Base-by-base conservation (phyloP, 2,329 filamentous ascomycete species). In the Didymella arachidicola region DNA sequence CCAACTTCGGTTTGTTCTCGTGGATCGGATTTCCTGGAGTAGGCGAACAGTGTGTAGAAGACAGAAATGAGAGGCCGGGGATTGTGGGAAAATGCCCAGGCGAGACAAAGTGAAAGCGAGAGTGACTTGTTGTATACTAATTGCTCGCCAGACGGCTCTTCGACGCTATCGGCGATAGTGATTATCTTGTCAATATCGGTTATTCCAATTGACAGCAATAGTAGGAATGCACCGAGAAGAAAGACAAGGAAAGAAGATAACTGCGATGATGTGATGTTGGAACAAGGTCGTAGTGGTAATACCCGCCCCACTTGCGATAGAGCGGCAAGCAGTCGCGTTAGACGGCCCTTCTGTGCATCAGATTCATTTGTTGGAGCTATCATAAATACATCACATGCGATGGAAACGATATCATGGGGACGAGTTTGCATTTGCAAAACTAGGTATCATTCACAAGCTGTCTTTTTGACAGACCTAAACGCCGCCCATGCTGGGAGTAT, bases 361-460 rank as follows among this genome's bases (percentile, higher is more conserved):
- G 22, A 22, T 22, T 22, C 22, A 22, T 22, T 2, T 22, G 22
- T 22, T 22, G 2, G 22, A 22, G 22, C 22, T 3, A 39, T 19
- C 1, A 8, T 4, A 39, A 6, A 19, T 16, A n/a, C 14, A 10
- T 43, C 41, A 43, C 22, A n/a, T 27, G 41, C 10, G 12, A 25
- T 19, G 10, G 19, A 11, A 41, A 11, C 36, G 38, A 11, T 41
- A 22, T 62, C 52, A 63, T 61, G 62, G 58, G 64, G 67, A 67
- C 65, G 70, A 63, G 66, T 67, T 59, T 71, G 66, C 69, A 73
- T 72, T 74, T 68, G 63, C 65, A 72, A 72, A 70, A 71, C 65
- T 75, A 74, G 71, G 69, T 74, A 71, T 73, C 72, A 75, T 75
- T 75, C 67, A 71, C 69, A 65, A 63, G 68, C 70, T 74, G 67